Evolutionary conservation across 1,284 basidiomycete genomes (phyloP), one percentile per base, ranked within the genome.

Genomic region (Neonothopanus nambi): DNA sequence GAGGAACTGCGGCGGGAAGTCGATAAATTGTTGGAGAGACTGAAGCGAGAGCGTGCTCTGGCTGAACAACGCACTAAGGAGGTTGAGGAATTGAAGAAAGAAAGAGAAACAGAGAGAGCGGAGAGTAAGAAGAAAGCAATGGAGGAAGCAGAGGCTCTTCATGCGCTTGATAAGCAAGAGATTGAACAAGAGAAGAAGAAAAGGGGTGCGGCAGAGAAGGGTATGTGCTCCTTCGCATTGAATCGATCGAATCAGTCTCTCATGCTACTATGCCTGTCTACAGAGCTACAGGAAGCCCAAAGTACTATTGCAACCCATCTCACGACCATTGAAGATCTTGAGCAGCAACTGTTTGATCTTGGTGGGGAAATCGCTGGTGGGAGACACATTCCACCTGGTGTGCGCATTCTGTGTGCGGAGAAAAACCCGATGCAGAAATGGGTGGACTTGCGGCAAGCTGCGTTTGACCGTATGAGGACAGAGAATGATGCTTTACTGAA

Each of bases 401-500:
- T 81, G 37, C 82, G 89, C 12, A 80, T 93, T 3, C 72, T 95
- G 8, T 80, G 80, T 40, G 70, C 95, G 55, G 72, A 70, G 9
- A 83, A 89, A 42, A 94, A 93, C 59, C 93, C 92, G 0, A 87
- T 86, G 23, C 79, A 84, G 58, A 72, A 81, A 53, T 90, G 91
- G 81, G 78, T 80, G 8, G 87, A 88, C 52, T 69, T 89, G 15
- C 77, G 91, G 28, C 77, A 83, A 57, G 81, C 75, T 13, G 84
- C 77, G 8, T 74, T 94, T 70, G 85, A 91, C 37, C 72, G 84
- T 4, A 70, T 94, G 30, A 84, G 80, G 66, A 73, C 72, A 42
- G 93, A 95, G 71, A 95, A 94, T 63, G 79, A 81, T 43, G 87
- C 85, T 1, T 70, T 94, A 7, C 70, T 88, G 54, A 76, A 72